phyloP scores from a whole-genome alignment of 176 grass and related monocot species.

The Triticum turgidum region DNA sequence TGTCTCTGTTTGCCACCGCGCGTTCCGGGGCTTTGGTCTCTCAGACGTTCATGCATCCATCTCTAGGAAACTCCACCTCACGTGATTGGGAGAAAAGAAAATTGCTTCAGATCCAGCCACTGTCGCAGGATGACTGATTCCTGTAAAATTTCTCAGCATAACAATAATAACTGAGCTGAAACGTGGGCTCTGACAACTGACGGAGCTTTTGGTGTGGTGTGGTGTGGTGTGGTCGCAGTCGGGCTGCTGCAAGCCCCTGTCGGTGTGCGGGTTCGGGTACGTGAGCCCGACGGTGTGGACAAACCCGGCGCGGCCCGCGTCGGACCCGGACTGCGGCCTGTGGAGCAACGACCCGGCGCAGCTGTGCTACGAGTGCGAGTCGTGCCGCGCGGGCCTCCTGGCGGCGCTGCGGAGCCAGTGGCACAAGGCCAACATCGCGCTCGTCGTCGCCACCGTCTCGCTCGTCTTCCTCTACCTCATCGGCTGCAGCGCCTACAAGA shows the following conservation, averaged over 20 bases:
- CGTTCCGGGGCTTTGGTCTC: neutral
- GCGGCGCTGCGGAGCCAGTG: slow-evolving; percentile 71
- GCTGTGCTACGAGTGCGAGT: slow-evolving; percentile 84
- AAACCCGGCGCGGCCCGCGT: slow-evolving; percentile 36
- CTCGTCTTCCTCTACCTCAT: slow-evolving; percentile 90
- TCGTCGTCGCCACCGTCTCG: slow-evolving; percentile 70
- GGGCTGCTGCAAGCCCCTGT: slow-evolving; percentile 84
- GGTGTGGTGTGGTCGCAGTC: slow-evolving; percentile 40
- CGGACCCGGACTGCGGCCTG: slow-evolving; percentile 60
- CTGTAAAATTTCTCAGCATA: neutral
- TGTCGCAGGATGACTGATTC: neutral
- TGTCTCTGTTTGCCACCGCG: slow-evolving; percentile 2
- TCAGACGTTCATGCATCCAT: slow-evolving; percentile 4
- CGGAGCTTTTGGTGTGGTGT: neutral
- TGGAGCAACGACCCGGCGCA: slow-evolving; percentile 74
- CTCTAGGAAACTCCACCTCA: neutral
- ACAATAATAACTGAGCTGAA: neutral
- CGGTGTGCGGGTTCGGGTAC: slow-evolving; percentile 65
- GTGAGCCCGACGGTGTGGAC: slow-evolving; percentile 92
- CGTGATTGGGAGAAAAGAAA: neutral
- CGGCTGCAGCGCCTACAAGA: slow-evolving; percentile 93
- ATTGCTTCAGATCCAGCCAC: neutral
- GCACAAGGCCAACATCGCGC: slow-evolving; percentile 79
- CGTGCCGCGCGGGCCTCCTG: slow-evolving; percentile 81
- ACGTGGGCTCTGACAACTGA: neutral